Percentiles rank a stretch among this genome's conserved stretches.
phyloP scores from a whole-genome alignment of 352 stramenopile genomes.

The Pythium brassicae region DNA sequence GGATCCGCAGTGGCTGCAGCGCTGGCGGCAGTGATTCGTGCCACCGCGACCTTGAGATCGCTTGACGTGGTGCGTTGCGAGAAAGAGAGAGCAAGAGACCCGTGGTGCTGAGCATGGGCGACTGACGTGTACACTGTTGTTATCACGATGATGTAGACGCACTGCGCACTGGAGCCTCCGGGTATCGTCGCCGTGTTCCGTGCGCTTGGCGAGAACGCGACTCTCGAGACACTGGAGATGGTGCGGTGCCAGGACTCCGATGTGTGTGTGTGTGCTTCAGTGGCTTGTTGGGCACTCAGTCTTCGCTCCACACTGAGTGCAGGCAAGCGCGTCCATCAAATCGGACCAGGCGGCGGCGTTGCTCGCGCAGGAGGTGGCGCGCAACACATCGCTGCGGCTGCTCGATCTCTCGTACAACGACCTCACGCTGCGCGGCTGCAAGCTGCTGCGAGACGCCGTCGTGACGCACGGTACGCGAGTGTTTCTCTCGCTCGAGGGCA shows the following conservation, averaged over 20 bases:
- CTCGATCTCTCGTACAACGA: conserved; percentile 76
- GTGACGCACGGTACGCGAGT: conserved; percentile 8
- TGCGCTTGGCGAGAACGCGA: conserved; percentile 41
- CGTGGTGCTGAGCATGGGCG: background rate
- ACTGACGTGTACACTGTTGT: too few species aligned
- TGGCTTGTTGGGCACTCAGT: background rate
- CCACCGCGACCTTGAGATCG: conserved; percentile 26
- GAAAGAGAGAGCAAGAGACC: too few species aligned
- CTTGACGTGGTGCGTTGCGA: conserved; percentile 54
- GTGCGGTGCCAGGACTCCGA: too few species aligned
- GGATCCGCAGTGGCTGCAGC: conserved; percentile 22
- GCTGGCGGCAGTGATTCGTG: conserved; percentile 25
- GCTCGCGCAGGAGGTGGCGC: conserved; percentile 37
- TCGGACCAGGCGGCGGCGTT: conserved; percentile 51
- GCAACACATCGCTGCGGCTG: conserved; percentile 35
- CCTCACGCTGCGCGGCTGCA: conserved; percentile 72
- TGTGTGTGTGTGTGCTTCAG: background rate
- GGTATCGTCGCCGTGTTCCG: conserved; percentile 58
- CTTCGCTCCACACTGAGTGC: background rate
- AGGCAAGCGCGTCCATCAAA: conserved; percentile 64
- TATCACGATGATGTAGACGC: conserved; percentile 40
- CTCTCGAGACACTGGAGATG: conserved; percentile 50
- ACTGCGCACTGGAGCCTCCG: conserved; percentile 54
- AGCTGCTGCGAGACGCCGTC: conserved; percentile 54
- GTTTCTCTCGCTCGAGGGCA: conserved; percentile 35